Percentiles rank a stretch among this genome's conserved stretches.
Evolutionary conservation across 306 rosid species (phyloP).

Genomic region (Fragaria iinumae): DNA sequence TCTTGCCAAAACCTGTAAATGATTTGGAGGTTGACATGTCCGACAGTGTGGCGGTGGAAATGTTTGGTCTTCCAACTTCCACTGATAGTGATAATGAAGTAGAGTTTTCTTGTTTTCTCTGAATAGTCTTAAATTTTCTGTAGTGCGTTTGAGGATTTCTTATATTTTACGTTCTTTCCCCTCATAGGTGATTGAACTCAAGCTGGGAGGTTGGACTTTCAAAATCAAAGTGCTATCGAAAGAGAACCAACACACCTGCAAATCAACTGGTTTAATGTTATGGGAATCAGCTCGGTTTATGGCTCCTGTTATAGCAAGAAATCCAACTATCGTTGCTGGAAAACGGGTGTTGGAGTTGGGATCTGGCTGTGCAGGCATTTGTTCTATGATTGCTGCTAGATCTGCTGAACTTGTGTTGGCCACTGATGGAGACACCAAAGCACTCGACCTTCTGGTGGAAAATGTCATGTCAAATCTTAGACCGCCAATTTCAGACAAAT

Average conservation of each 20-base stretch:
- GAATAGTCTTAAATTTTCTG: background rate
- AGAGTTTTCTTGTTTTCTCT: conserved; percentile 13
- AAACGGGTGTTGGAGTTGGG: conserved; percentile 87
- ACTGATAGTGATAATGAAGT: conserved; percentile 61
- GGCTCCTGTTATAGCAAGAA: conserved; percentile 75
- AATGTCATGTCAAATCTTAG: conserved; percentile 64
- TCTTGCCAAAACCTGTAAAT: conserved; percentile 22
- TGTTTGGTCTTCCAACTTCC: conserved; percentile 71
- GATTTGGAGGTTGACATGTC: conserved; percentile 66
- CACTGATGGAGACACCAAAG: conserved; percentile 75
- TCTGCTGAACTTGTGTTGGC: conserved; percentile 64
- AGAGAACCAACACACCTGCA: conserved; percentile 89
- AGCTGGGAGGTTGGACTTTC: conserved; percentile 54
- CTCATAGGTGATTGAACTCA: conserved; percentile 49
- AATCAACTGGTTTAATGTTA: conserved; percentile 85
- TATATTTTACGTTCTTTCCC: conserved; percentile 1
- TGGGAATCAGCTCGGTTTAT: conserved; percentile 95
- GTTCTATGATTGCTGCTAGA: conserved; percentile 72
- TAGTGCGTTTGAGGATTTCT: background rate
- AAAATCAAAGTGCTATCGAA: conserved; percentile 63
- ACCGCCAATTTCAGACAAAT: conserved; percentile 41
- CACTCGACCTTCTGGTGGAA: conserved; percentile 61
- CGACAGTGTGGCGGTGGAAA: conserved; percentile 71
- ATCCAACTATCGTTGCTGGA: conserved; percentile 64
- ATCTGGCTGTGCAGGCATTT: conserved; percentile 81